phyloP scores from a whole-genome alignment of 768 basidiomycete species.

The Candolleomyces eurysporus region DNA sequence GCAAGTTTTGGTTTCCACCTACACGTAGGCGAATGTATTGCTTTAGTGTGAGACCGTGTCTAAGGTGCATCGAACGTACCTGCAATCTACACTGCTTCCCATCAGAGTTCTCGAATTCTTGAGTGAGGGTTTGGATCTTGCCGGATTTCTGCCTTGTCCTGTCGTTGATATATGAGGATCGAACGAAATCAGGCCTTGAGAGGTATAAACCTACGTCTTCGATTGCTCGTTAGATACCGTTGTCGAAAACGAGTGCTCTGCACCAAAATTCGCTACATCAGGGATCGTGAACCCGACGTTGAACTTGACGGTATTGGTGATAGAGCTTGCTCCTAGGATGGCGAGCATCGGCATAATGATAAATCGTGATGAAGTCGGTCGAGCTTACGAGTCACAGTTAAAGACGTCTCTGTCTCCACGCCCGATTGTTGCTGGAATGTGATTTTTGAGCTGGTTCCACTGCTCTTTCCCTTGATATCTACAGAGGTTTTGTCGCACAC shows the following conservation, averaged over 20 bases:
- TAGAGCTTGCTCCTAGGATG: not conserved
- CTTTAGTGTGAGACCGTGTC: not conserved
- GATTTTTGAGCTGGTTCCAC: not conserved
- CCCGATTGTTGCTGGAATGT: not conserved
- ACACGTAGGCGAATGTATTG: not conserved
- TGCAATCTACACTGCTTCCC: not conserved
- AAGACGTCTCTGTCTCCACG: not conserved
- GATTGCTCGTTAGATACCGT: not conserved
- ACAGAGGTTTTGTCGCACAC: not conserved
- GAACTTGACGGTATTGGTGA: not conserved
- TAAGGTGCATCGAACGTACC: not conserved
- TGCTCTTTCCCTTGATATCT: not conserved
- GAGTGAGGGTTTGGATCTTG: not conserved
- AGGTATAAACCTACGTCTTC: not conserved
- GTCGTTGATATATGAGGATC: conserved; percentile 1
- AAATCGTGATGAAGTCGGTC: not conserved
- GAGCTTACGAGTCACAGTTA: conserved; percentile 6
- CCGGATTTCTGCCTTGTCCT: not conserved
- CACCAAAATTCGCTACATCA: not conserved
- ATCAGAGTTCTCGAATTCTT: not conserved
- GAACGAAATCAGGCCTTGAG: not conserved
- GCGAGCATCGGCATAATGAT: not conserved
- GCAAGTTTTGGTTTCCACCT: conserved; percentile 9
- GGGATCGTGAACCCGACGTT: not conserved
- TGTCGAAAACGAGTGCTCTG: not conserved